Conservation (phyloP, 371 early-diverging fungal species). For the Paraphysoderma sedebokerense region DNA sequence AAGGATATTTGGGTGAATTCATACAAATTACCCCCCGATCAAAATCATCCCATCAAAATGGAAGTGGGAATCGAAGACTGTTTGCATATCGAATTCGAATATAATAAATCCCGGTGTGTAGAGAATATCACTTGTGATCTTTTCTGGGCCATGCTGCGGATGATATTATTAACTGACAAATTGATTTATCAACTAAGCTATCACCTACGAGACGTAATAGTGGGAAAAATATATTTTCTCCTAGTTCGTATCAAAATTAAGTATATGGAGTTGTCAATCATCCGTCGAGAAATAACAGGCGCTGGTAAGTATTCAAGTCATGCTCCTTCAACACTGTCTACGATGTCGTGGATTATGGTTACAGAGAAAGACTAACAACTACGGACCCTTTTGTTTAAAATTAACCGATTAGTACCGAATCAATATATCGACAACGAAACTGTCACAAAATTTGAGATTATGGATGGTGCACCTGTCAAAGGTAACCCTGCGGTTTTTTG, state of each 20-base stretch:
- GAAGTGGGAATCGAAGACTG: constrained; percentile 93
- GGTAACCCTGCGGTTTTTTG: no score
- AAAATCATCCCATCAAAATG: constrained; percentile 79
- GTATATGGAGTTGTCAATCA: constrained; percentile 95
- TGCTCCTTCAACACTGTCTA: no score
- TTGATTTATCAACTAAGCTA: constrained; percentile 23
- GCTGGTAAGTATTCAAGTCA: constrained; percentile 21
- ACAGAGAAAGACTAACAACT: not conserved
- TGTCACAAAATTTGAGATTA: constrained; percentile 94
- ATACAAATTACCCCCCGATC: constrained; percentile 66
- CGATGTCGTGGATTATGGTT: not conserved
- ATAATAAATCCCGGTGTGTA: constrained; percentile 72
- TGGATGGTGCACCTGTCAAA: constrained; percentile 96
- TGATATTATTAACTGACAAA: not conserved
- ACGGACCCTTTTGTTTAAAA: no score
- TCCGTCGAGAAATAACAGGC: constrained; percentile 93
- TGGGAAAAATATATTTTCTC: constrained; percentile 95
- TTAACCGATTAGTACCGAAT: constrained; percentile 70
- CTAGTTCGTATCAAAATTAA: constrained; percentile 98
- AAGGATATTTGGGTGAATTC: constrained; percentile 81
- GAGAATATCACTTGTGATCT: not conserved
- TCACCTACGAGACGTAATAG: constrained; percentile 93
- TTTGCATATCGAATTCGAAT: constrained; percentile 87
- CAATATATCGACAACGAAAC: constrained; percentile 96
- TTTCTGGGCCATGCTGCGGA: not conserved